Evolutionary conservation across 805 yeast genomes (phyloP).

Genomic region (Ogataea haglerorum): DNA sequence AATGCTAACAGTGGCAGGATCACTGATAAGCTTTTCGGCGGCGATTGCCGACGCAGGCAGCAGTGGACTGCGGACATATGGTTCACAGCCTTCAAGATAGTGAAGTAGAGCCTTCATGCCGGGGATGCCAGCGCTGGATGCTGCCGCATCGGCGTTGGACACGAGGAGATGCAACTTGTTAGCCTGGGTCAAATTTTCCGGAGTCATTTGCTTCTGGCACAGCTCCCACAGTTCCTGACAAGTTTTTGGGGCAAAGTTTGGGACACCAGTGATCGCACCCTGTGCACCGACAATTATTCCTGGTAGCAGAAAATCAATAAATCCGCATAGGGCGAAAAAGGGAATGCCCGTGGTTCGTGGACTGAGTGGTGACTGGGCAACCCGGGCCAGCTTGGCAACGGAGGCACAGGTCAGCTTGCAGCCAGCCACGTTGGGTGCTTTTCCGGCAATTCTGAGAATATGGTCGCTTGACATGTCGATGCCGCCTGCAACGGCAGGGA

Average conservation of each 20-base stretch:
- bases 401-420: conserved; percentile 17
- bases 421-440: conserved; percentile 14
- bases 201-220: conserved; percentile 7
- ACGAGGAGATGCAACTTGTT: conserved; percentile 12
- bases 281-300: conserved; percentile 15
- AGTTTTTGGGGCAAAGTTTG: conserved; percentile 20
- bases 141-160: conserved; percentile 16
- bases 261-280: conserved; percentile 20
- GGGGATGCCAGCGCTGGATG: conserved; percentile 17
- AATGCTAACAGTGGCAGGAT: conserved; percentile 8
- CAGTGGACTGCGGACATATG: conserved; percentile 14
- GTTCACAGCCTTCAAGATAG: conserved; percentile 9
- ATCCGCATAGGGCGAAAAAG: conserved; percentile 16
- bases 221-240: conserved; percentile 15
- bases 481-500: conserved; percentile 37
- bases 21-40: not conserved
- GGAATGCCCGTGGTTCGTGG: conserved; percentile 11
- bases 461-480: conserved; percentile 22
- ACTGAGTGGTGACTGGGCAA: conserved; percentile 10
- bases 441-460: conserved; percentile 10
- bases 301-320: conserved; percentile 18
- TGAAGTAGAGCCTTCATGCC: conserved; percentile 16
- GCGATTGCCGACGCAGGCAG: conserved; percentile 5
- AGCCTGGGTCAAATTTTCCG: conserved; percentile 6
- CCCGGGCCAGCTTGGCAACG: conserved; percentile 16